phyloP scores from a whole-genome alignment of 176 grass and related monocot species.

The Raddia guianensis region DNA sequence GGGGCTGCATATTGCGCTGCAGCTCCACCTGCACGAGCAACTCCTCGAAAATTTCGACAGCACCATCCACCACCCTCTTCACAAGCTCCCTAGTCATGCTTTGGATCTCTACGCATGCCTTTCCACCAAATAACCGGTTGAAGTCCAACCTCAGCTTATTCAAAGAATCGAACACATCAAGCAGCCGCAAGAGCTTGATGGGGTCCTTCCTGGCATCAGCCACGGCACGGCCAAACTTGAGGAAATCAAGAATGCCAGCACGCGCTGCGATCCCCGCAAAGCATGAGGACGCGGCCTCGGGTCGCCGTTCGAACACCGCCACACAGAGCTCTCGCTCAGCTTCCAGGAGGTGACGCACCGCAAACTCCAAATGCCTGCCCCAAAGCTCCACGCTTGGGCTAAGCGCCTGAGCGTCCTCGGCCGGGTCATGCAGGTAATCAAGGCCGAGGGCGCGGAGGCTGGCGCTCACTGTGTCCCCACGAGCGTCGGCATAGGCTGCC shows the following conservation, averaged over 20 bases:
- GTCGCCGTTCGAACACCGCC: constrained; percentile 47
- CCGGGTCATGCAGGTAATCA: constrained; percentile 52
- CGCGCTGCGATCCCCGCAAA: constrained; percentile 66
- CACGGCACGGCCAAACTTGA: constrained; percentile 57
- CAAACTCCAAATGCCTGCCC: constrained; percentile 68
- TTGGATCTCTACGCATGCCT: constrained; percentile 75
- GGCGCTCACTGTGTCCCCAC: constrained; percentile 57
- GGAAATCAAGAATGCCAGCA: constrained; percentile 67
- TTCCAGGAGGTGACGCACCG: constrained; percentile 67
- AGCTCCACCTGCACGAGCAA: constrained; percentile 76
- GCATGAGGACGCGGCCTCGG: constrained; percentile 46
- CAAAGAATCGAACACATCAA: constrained; percentile 69
- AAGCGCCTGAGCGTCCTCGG: constrained; percentile 65
- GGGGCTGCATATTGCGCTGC: constrained; percentile 61
- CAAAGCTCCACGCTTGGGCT: constrained; percentile 58
- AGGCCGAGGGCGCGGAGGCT: constrained; percentile 66
- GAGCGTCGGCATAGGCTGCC: constrained; percentile 42
- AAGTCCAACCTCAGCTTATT: constrained; percentile 70
- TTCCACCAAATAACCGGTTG: constrained; percentile 70
- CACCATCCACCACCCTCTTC: constrained; percentile 74
- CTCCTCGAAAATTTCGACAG: constrained; percentile 72
- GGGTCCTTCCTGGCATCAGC: constrained; percentile 73
- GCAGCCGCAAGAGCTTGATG: constrained; percentile 72
- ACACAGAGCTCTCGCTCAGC: constrained; percentile 59
- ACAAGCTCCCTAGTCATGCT: constrained; percentile 70